Percentiles rank a stretch among this genome's conserved stretches.
Conservation (phyloP, 2,329 filamentous ascomycete species). For the Coniochaeta pulveracea region DNA sequence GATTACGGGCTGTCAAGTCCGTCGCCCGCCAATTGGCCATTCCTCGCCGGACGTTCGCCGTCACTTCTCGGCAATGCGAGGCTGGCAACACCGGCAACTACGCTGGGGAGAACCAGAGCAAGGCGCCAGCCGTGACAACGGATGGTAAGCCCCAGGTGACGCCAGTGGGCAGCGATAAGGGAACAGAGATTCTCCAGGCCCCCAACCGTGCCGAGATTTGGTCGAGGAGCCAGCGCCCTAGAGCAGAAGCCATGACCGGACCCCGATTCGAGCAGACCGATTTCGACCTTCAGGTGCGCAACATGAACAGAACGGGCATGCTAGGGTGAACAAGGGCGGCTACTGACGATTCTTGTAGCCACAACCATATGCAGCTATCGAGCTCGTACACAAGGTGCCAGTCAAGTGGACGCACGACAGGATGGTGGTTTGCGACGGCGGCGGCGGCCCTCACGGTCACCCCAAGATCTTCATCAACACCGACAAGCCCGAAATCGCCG, state of each 20-base stretch:
- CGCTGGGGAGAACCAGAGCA: no score
- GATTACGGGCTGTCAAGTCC: constrained; percentile 26
- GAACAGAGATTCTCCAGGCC: constrained; percentile 54
- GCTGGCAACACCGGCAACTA: constrained; percentile 15
- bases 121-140: constrained; percentile 23
- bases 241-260: constrained; percentile 78
- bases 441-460: constrained; percentile 81
- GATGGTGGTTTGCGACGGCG: constrained; percentile 80
- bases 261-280: constrained; percentile 97
- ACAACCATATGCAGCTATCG: constrained; percentile 79
- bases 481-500: constrained; percentile 88
- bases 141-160: constrained; percentile 31
- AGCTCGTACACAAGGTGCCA: constrained; percentile 90
- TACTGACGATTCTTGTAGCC: constrained; percentile 53
- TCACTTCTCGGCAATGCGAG: constrained; percentile 35
- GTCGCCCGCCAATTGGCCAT: constrained; percentile 32
- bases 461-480: constrained; percentile 95
- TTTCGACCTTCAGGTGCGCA: constrained; percentile 72
- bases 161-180: constrained; percentile 27
- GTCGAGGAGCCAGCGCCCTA: constrained; percentile 75
- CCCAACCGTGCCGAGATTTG: constrained; percentile 76
- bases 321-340: neutral
- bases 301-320: constrained; percentile 3
- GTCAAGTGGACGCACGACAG: constrained; percentile 82
- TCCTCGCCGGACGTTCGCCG: constrained; percentile 34